Evolutionary conservation across 352 stramenopile genomes (phyloP).

Genomic region (Nothophytophthora sp.): DNA sequence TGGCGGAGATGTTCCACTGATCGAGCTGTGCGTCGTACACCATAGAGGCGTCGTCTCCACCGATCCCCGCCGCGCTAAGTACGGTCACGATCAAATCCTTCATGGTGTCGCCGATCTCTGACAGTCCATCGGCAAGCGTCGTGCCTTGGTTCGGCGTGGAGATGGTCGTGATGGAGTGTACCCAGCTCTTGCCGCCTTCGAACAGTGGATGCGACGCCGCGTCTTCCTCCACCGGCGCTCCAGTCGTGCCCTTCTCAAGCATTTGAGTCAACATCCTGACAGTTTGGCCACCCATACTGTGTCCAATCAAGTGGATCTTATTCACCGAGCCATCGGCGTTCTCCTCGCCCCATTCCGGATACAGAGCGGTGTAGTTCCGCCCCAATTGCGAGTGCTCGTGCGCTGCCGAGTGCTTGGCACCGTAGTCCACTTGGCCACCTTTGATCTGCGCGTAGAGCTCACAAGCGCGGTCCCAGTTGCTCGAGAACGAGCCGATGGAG

Average conservation of each 20-base stretch:
- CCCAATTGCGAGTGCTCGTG: constrained; percentile 21
- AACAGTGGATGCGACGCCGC: constrained; percentile 33
- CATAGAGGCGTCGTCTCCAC: constrained; percentile 12
- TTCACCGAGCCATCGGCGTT: constrained; percentile 36
- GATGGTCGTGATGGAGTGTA: constrained; percentile 55
- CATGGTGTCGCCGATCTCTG: constrained; percentile 28
- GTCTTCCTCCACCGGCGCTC: constrained; percentile 21
- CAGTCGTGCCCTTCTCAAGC: constrained; percentile 38
- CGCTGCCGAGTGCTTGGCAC: constrained; percentile 28
- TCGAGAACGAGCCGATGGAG: constrained; percentile 41
- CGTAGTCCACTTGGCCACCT: constrained; percentile 40
- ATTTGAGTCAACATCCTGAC: constrained; percentile 62
- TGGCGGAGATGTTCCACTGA: constrained; percentile 45
- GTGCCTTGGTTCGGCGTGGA: constrained; percentile 47
- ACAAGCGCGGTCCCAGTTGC: constrained; percentile 54
- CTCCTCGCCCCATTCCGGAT: constrained; percentile 41
- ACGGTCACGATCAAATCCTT: constrained; percentile 23
- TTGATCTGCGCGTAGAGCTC: constrained; percentile 62
- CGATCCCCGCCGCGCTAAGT: constrained; percentile 25
- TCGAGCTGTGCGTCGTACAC: constrained; percentile 48
- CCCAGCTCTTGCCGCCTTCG: constrained; percentile 39
- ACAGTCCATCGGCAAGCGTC: constrained; percentile 34
- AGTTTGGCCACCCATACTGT: constrained; percentile 70
- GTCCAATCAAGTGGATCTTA: constrained; percentile 59
- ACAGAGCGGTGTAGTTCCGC: constrained; percentile 43